These are phyloP conservation scores for Citrus mangshanensis DNA, from an alignment of 345 rosid species.

Conservation along the genomic window DNA sequence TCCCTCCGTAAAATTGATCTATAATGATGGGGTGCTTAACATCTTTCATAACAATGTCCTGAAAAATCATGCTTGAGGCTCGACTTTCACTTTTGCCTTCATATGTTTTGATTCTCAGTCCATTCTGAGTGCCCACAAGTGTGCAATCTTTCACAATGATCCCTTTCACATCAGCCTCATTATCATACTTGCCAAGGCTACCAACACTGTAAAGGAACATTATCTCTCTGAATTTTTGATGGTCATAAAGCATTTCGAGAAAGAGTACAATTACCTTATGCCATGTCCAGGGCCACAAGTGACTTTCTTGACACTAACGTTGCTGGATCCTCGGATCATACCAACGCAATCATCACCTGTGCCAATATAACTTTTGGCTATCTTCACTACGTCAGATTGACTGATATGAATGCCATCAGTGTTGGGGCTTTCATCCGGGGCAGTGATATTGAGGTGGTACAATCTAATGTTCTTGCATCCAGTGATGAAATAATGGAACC, in stretches of 20 bases:
- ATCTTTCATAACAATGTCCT: slow-evolving; percentile 42
- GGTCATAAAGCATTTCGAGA: background rate
- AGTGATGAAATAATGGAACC: slow-evolving; percentile 51
- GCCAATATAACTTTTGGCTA: slow-evolving; percentile 31
- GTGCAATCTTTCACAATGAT: slow-evolving; percentile 49
- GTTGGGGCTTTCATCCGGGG: slow-evolving; percentile 58
- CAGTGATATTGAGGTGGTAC: slow-evolving; percentile 22
- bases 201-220: slow-evolving; percentile 41
- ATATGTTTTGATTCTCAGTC: slow-evolving; percentile 73
- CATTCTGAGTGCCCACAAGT: slow-evolving; percentile 48
- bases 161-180: slow-evolving; percentile 56
- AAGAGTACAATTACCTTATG: slow-evolving; percentile 37
- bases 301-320: slow-evolving; percentile 41
- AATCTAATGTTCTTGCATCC: slow-evolving; percentile 30
- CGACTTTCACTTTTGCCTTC: slow-evolving; percentile 41
- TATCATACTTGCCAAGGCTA: slow-evolving; percentile 61
- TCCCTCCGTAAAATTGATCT: slow-evolving; percentile 53
- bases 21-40: slow-evolving; percentile 69
- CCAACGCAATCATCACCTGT: slow-evolving; percentile 82
- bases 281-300: slow-evolving; percentile 86
- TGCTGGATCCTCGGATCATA: slow-evolving; percentile 52
- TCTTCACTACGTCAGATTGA: slow-evolving; percentile 43
- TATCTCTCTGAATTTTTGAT: background rate
- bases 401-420: slow-evolving; percentile 77
- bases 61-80: slow-evolving; percentile 42